Evolutionary conservation across 2,329 filamentous ascomycete species (phyloP).

Genomic region (Diplodia mutila): DNA sequence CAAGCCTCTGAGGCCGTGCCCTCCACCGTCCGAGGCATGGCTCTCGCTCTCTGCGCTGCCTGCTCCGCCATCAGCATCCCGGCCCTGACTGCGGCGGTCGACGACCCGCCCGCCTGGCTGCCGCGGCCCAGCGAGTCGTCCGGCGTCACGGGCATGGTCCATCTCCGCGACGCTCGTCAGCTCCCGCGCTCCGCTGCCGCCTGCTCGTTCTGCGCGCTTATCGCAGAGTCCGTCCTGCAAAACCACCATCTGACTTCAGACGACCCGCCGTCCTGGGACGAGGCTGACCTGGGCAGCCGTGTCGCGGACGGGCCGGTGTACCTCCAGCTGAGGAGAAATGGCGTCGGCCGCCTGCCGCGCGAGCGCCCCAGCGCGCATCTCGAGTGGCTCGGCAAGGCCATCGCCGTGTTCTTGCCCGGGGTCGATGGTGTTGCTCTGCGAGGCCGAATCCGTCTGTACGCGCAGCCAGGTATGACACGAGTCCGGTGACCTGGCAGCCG

Average conservation of each 20-base stretch:
- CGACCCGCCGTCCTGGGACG: slow-evolving; percentile 24
- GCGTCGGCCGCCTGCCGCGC: slow-evolving; percentile 28
- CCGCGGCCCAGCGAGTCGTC: slow-evolving; percentile 28
- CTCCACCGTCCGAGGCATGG: slow-evolving; percentile 26
- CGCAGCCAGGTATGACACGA: slow-evolving; percentile 29
- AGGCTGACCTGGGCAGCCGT: slow-evolving; percentile 25
- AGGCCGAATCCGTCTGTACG: slow-evolving; percentile 31
- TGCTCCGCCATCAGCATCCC: slow-evolving; percentile 28
- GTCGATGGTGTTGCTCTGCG: slow-evolving; percentile 29
- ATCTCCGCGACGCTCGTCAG: slow-evolving; percentile 30
- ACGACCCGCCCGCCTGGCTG: slow-evolving; percentile 32
- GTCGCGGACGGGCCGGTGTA: slow-evolving; percentile 30
- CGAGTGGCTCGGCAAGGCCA: slow-evolving; percentile 28
- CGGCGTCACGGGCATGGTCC: slow-evolving; percentile 29
- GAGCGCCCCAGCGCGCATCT: neutral
- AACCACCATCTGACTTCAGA: slow-evolving; percentile 25
- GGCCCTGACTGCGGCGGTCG: slow-evolving; percentile 27
- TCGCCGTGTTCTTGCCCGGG: slow-evolving; percentile 32
- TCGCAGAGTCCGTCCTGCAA: slow-evolving; percentile 30
- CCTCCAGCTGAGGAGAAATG: slow-evolving; percentile 31
- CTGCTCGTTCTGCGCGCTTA: slow-evolving; percentile 32
- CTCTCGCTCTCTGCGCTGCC: slow-evolving; percentile 32
- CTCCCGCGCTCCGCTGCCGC: slow-evolving; percentile 15
- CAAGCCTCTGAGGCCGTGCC: slow-evolving; percentile 17
- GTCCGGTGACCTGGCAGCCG: neutral